Conservation (phyloP, 192 early-diverging fungal genomes). For the Entomortierella parvispora region DNA sequence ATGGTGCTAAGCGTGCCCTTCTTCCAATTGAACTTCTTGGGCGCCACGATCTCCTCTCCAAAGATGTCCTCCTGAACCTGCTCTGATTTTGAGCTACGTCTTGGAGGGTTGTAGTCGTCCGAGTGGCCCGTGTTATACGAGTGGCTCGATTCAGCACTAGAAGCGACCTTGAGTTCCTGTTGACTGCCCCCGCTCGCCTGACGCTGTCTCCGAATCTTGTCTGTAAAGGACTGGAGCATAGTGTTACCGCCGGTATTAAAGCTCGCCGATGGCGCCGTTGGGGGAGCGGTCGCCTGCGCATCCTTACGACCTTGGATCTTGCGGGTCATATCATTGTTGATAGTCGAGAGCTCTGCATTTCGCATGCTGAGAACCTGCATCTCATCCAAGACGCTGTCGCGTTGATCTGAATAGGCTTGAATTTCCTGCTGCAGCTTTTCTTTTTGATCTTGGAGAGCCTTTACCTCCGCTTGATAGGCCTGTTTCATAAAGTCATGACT, state of each 20-base stretch:
- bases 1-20: slow-evolving; percentile 52
- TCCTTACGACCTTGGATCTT: slow-evolving; percentile 47
- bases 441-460: slow-evolving; percentile 56
- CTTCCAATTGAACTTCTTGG: slow-evolving; percentile 68
- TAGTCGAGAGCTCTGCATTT: slow-evolving; percentile 61
- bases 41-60: slow-evolving; percentile 45
- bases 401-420: slow-evolving; percentile 46
- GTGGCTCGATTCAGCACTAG: slow-evolving; percentile 39
- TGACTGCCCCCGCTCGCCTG: slow-evolving; percentile 44
- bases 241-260: slow-evolving; percentile 2
- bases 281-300: slow-evolving; percentile 6
- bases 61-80: slow-evolving; percentile 43
- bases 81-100: slow-evolving; percentile 26
- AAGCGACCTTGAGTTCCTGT: slow-evolving; percentile 33
- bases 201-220: slow-evolving; percentile 35
- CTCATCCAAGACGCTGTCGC: slow-evolving; percentile 65
- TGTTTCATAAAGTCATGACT: slow-evolving; percentile 59
- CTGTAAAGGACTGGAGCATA: slow-evolving; percentile 23
- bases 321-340: slow-evolving; percentile 66
- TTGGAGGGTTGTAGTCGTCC: slow-evolving; percentile 18
- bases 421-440: slow-evolving; percentile 60
- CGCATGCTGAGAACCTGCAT: slow-evolving; percentile 61
- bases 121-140: slow-evolving; percentile 36
- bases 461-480: slow-evolving; percentile 55
- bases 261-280: slow-evolving; percentile 16